phyloP scores from a whole-genome alignment of 768 basidiomycete species.

The Pulveroboletus sp. region DNA sequence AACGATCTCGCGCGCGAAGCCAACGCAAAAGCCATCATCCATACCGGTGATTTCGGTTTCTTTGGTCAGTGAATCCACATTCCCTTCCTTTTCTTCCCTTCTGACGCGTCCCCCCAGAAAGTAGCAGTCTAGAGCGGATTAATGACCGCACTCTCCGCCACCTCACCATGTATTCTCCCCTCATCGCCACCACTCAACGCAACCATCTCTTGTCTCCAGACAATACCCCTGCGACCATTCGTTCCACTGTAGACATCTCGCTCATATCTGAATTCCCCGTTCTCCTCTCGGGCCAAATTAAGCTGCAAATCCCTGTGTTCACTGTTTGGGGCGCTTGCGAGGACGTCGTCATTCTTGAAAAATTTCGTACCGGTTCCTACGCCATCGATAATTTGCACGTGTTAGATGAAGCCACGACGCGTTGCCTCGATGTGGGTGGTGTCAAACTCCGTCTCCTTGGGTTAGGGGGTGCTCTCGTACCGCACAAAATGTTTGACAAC shows the following conservation, averaged over 20 bases:
- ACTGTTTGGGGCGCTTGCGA: constrained; percentile 98
- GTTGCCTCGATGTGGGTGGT: constrained; percentile 87
- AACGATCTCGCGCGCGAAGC: constrained; percentile 89
- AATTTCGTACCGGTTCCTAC: constrained; percentile 82
- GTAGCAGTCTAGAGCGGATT: constrained; percentile 80
- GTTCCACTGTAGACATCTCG: constrained; percentile 69
- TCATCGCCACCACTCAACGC: constrained; percentile 82
- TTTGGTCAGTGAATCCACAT: constrained; percentile 59
- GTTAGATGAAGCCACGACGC: constrained; percentile 94
- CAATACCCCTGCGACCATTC: constrained; percentile 64
- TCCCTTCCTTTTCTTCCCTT: constrained; percentile 1
- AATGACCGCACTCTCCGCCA: constrained; percentile 96
- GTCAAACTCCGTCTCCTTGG: constrained; percentile 94
- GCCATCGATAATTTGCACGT: constrained; percentile 87
- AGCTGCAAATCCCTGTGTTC: constrained; percentile 89
- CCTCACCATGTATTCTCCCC: constrained; percentile 93
- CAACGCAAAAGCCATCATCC: constrained; percentile 90
- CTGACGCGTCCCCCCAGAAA: constrained; percentile 47
- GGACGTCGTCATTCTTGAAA: constrained; percentile 90
- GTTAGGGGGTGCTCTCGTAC: constrained; percentile 90
- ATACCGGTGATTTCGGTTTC: constrained; percentile 99
- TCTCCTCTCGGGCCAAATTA: constrained; percentile 86
- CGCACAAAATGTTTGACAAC: constrained; percentile 94
- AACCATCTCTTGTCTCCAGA: constrained; percentile 73
- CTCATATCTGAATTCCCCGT: constrained; percentile 93